A percentile compares a stretch with the other conserved stretches of the same genome.
Conservation (phyloP, 768 basidiomycete species). For the Leccinum ochraceum region DNA sequence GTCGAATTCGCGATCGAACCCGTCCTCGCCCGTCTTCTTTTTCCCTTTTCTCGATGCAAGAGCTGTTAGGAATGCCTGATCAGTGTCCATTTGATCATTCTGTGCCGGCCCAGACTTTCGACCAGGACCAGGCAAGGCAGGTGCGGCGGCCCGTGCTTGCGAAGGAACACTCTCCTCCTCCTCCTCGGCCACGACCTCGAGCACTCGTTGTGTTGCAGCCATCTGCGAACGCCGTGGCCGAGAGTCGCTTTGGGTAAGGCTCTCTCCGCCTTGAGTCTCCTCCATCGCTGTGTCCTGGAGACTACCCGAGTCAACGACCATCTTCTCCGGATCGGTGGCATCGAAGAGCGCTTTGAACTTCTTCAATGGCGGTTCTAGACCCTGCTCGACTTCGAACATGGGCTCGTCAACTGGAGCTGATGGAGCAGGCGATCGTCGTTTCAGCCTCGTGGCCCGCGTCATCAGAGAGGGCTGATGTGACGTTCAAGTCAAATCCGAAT, state of each 20-base stretch:
- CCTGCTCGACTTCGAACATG: conserved; percentile 14
- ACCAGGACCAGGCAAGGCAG: not conserved
- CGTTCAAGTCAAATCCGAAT: not conserved
- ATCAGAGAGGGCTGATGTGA: conserved; percentile 41
- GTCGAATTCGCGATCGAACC: conserved; percentile 80
- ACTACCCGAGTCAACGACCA: conserved; percentile 28
- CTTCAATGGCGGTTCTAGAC: conserved; percentile 58
- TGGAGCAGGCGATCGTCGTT: conserved; percentile 51
- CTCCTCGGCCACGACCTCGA: conserved; percentile 52
- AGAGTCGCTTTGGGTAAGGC: conserved; percentile 30
- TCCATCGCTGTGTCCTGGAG: conserved; percentile 12
- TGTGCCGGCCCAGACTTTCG: not conserved
- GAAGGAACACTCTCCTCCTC: conserved; percentile 46
- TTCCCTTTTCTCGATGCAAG: conserved; percentile 71
- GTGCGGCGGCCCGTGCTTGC: not conserved
- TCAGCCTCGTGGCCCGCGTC: conserved; percentile 45
- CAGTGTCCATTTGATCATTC: conserved; percentile 47
- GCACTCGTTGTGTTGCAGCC: conserved; percentile 11
- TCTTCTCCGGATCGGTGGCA: conserved; percentile 53
- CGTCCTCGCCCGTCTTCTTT: conserved; percentile 61
- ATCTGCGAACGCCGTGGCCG: conserved; percentile 11
- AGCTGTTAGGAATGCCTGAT: conserved; percentile 68
- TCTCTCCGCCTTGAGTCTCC: conserved; percentile 20
- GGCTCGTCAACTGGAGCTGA: conserved; percentile 22
- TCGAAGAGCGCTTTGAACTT: conserved; percentile 75